Conservation (phyloP, 2,329 filamentous ascomycete species). For the Cladosporium oxysporum region DNA sequence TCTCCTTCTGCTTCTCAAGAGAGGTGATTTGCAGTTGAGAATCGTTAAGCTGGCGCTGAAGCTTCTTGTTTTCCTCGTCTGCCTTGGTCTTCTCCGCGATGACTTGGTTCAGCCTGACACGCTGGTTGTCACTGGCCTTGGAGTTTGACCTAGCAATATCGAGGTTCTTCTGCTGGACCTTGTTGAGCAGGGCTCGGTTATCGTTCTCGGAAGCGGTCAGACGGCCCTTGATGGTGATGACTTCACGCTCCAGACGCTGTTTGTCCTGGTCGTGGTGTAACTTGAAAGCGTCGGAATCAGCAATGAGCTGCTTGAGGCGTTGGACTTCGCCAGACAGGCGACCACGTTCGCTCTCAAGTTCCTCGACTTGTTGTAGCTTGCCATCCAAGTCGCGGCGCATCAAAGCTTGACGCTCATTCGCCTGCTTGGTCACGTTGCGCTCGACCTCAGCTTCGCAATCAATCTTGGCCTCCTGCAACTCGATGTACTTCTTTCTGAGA, state of each 20-base stretch:
- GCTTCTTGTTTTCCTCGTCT: slow-evolving; percentile 78
- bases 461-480: slow-evolving; percentile 81
- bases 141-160: slow-evolving; percentile 92
- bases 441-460: slow-evolving; percentile 81
- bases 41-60: slow-evolving; percentile 83
- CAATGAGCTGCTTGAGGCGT: slow-evolving; percentile 80
- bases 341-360: slow-evolving; percentile 76
- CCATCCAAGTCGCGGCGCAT: slow-evolving; percentile 78
- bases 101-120: slow-evolving; percentile 72
- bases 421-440: slow-evolving; percentile 72
- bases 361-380: slow-evolving; percentile 72
- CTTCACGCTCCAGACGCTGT: slow-evolving; percentile 85
- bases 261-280: slow-evolving; percentile 91
- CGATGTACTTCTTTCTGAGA: slow-evolving; percentile 78
- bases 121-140: slow-evolving; percentile 78
- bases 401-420: slow-evolving; percentile 76
- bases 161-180: slow-evolving; percentile 94
- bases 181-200: slow-evolving; percentile 92
- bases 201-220: slow-evolving; percentile 93
- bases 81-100: slow-evolving; percentile 80
- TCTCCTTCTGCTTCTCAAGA: slow-evolving; percentile 92
- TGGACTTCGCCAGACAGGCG: slow-evolving; percentile 79
- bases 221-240: slow-evolving; percentile 86
- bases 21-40: slow-evolving; percentile 79
- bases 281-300: slow-evolving; percentile 85